A percentile compares a stretch with the other conserved stretches of the same genome.
These are phyloP conservation scores for Coemansia sp. DNA, from an alignment of 192 early-diverging fungal species.

Conservation along the genomic window DNA sequence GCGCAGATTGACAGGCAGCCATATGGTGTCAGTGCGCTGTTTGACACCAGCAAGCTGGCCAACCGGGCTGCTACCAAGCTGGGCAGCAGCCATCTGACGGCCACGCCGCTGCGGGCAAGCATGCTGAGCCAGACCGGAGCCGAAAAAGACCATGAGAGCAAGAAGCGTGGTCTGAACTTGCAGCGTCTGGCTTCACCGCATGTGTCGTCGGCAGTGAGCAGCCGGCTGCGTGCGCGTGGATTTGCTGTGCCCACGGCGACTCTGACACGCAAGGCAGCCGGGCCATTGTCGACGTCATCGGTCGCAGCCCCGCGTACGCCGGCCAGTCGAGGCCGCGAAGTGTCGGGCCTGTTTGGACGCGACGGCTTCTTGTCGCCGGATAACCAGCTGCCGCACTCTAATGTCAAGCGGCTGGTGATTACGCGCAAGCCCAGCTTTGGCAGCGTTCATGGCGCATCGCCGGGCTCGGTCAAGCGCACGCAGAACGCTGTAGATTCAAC, in stretches of 20 bases:
- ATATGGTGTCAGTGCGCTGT: slow-evolving; percentile 83
- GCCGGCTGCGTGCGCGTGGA: slow-evolving; percentile 70
- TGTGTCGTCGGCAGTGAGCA: slow-evolving; percentile 54
- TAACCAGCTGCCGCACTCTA: slow-evolving; percentile 66
- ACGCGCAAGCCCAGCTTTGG: slow-evolving; percentile 46
- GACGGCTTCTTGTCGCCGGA: slow-evolving; percentile 62
- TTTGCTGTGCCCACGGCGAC: slow-evolving; percentile 50
- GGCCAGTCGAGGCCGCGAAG: background rate
- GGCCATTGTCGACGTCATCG: slow-evolving; percentile 31
- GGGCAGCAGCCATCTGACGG: slow-evolving; percentile 41
- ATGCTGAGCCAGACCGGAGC: slow-evolving; percentile 22
- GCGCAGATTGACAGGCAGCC: slow-evolving; percentile 83
- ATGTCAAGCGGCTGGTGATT: slow-evolving; percentile 69
- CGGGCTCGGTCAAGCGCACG: background rate
- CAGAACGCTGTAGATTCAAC: background rate
- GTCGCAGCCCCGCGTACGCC: slow-evolving; percentile 13
- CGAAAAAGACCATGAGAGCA: slow-evolving; percentile 49
- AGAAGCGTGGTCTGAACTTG: slow-evolving; percentile 69
- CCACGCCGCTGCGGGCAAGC: slow-evolving; percentile 32
- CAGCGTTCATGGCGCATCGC: slow-evolving; percentile 4
- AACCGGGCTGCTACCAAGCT: slow-evolving; percentile 10
- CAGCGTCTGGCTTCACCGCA: slow-evolving; percentile 75
- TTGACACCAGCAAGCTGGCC: slow-evolving; percentile 53
- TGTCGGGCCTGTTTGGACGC: slow-evolving; percentile 35
- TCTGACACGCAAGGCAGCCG: slow-evolving; percentile 19